These are phyloP conservation scores for Heterobasidion irregulare DNA, from an alignment of 1,284 basidiomycete genomes.

Conservation along the genomic window DNA sequence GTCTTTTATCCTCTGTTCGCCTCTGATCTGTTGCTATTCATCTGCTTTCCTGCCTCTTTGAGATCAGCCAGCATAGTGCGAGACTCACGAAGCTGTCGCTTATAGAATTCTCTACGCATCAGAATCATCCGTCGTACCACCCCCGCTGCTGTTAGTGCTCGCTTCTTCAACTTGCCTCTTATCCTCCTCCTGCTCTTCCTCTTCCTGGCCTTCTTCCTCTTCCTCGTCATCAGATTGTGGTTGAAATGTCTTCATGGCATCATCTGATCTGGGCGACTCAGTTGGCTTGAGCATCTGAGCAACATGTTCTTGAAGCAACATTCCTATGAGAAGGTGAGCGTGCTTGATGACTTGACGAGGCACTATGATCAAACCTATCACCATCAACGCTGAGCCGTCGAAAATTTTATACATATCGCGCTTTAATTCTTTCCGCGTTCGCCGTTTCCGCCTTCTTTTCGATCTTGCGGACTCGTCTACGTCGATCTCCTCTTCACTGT, in stretches of 20 bases:
- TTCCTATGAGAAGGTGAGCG: slow-evolving; percentile 29
- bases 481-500: background rate
- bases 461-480: background rate
- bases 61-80: background rate
- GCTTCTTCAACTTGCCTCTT: slow-evolving; percentile 8
- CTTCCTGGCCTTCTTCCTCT: slow-evolving; percentile 4
- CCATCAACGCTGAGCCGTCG: slow-evolving; percentile 64
- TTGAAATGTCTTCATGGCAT: background rate
- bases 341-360: background rate
- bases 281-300: slow-evolving; percentile 28
- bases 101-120: too few species aligned
- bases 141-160: background rate
- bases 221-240: slow-evolving; percentile 7
- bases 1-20: slow-evolving; percentile 3
- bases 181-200: slow-evolving; percentile 2
- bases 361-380: slow-evolving; percentile 39
- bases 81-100: background rate
- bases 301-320: slow-evolving; percentile 61
- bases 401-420: slow-evolving; percentile 65
- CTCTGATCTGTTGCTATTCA: slow-evolving; percentile 8
- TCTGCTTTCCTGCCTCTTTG: slow-evolving; percentile 1
- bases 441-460: background rate
- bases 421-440: slow-evolving; percentile 10
- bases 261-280: slow-evolving; percentile 36
- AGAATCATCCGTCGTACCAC: background rate